Evolutionary conservation across 2,329 filamentous ascomycete genomes (phyloP), one percentile per base, ranked within the genome.

Genomic region (Acarospora socialis): DNA sequence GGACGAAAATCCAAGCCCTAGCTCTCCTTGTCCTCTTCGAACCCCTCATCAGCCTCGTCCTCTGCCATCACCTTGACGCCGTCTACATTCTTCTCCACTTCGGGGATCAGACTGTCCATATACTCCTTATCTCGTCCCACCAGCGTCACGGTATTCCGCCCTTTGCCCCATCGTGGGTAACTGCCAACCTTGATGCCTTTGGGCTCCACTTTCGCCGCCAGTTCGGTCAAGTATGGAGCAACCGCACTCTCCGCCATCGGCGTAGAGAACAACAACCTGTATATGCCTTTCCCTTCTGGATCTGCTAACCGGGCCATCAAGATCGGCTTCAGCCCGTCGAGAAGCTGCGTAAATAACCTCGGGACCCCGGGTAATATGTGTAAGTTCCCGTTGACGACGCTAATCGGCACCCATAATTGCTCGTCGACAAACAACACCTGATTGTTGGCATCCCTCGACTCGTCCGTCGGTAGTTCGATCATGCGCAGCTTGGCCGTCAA

Each of bases 291-390:
- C 31, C 81, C 82, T 39, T 86, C 76, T 0, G 81, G 81, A 50
- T 93, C 80, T 5, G 63, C 66, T 43, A 94, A 57, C 18, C 82
- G 68, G n/a, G 77, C 73, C 12, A 77, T 48, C 19, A 94, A 52
- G 28, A 61, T 50, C 0, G 81, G 74, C 54, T 80, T 86, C 40
- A 94, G 59, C 2, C 79, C 77, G 14, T 83, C 72, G 9, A 95
- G 61, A 40, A 95, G 65, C 31, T 65, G 65, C 56, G 87, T 76
- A 49, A 93, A 98, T 2, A 95, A 61, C 32, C 73, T 66, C 1
- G 90, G 90, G 10, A 95, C 79, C 1, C 90, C 90, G 0, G 90
- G 90, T 2, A 95, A 63, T 38, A 95, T 90, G 54, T 95, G 82
- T 4, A 95, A 61, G 49, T 98, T 98, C 30, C 81, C 81, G 49